These are phyloP conservation scores for Botryotinia calthae DNA, from an alignment of 2,329 filamentous ascomycete genomes.

Conservation along the genomic window DNA sequence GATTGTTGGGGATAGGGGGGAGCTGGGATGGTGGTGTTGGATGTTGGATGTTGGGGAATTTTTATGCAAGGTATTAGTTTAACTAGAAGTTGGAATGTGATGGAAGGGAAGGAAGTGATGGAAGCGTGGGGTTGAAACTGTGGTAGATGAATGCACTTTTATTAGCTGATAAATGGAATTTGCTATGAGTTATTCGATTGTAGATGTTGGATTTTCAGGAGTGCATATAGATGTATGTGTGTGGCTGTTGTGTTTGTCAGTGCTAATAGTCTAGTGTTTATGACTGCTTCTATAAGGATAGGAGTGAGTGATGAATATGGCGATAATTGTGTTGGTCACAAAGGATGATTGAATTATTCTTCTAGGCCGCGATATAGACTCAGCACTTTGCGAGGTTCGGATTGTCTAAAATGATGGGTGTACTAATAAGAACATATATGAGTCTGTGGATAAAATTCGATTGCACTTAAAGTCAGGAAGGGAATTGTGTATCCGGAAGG, in stretches of 20 bases:
- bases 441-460: not conserved
- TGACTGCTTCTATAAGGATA: not conserved
- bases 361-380: not conserved
- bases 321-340: not conserved
- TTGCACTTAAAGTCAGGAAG: rapidly evolving
- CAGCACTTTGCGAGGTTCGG: not conserved
- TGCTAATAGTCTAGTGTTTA: rapidly evolving
- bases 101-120: not conserved
- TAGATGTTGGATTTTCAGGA: not conserved
- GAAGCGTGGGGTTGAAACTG: not conserved
- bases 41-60: not conserved
- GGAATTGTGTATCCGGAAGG: not conserved
- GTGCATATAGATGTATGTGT: not conserved
- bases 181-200: not conserved
- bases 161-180: not conserved
- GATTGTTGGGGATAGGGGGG: not conserved
- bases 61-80: rapidly evolving
- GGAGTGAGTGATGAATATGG: not conserved
- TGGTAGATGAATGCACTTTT: not conserved
- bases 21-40: not conserved
- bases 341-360: not conserved
- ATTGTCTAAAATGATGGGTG: rapidly evolving
- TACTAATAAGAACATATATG: rapidly evolving
- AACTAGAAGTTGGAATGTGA: not conserved
- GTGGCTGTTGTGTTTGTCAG: not conserved